Evolutionary conservation across 2,329 filamentous ascomycete genomes (phyloP), one percentile per base, ranked within the genome.

Genomic region (Cladosporium colombiae): DNA sequence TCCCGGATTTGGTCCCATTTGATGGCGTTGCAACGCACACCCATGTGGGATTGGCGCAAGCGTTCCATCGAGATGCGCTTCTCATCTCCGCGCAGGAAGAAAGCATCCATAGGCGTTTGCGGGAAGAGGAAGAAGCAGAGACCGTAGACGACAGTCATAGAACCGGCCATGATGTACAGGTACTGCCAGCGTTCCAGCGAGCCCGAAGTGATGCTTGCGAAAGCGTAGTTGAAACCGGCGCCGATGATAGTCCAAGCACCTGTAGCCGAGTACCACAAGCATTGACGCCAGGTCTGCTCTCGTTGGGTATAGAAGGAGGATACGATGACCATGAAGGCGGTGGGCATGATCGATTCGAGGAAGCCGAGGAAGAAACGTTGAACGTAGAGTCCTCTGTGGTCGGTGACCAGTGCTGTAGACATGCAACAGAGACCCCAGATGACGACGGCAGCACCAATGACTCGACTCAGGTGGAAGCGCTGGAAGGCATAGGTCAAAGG

Each of bases 401-500:
- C 50, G 13, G 61, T 63, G 49, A 63, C 61, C 5, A 63, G 49
- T n/a, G 61, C 61, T 8, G 59, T 91, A 18, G 87, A 80, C 80
- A 90, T 88, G 75, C 89, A 91, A 3, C 89, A 81, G 7, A 83
- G 76, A 0, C 88, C 83, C 91, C 90, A 92, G 7, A 89, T 62
- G 59, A 91, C 78, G 2, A 91, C 87, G 1, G 88, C 79, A 14
- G 73, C 80, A 14, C 89, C 89, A 2, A 93, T 82, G 1, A 90
- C 85, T 56, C 83, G 82, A n/a, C 87, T 85, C 1, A 87, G 82
- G 66, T 86, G 81, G 79, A 91, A 90, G 23, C 86, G 85, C 75
- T 93, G 90, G 1, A 91, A 80, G 0, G 85, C 80, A 67, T 89
- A 91, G 0, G 88, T 89, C 85, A 92, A 87, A 1, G 90, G 90